Evolutionary conservation across 495 filamentous ascomycete genomes (phyloP).

Genomic region (Amphirosellinia nigrospora): DNA sequence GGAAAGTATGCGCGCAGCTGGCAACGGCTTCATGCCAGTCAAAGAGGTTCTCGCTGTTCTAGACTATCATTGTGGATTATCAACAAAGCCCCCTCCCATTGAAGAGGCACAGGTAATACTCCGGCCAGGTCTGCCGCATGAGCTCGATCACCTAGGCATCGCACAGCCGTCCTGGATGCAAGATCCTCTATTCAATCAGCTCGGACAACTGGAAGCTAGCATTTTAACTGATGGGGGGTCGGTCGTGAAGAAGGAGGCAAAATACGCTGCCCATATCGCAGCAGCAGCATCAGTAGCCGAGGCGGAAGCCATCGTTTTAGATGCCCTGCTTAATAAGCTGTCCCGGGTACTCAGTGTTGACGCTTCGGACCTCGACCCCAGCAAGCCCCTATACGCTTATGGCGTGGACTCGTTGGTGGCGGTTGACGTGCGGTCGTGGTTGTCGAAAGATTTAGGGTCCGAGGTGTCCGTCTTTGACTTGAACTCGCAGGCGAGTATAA

Average conservation of each 20-base stretch:
- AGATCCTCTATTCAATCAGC: conserved; percentile 23
- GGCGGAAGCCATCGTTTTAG: conserved; percentile 14
- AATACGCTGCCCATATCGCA: conserved; percentile 2
- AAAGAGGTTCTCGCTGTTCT: conserved; percentile 23
- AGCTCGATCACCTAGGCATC: conserved; percentile 5
- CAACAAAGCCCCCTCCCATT: neutral
- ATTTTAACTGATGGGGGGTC: neutral
- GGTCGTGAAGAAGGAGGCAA: conserved; percentile 3
- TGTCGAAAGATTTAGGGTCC: conserved; percentile 42
- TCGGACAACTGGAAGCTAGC: conserved; percentile 4
- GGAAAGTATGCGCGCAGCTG: conserved; percentile 26
- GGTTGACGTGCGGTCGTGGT: conserved; percentile 56
- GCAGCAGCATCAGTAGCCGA: conserved; percentile 2
- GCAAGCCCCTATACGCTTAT: conserved; percentile 36
- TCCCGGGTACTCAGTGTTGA: conserved; percentile 20
- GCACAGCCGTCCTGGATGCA: conserved; percentile 16
- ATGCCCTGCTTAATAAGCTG: conserved; percentile 23
- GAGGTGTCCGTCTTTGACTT: conserved; percentile 48
- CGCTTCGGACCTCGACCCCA: conserved; percentile 7
- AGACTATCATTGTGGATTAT: conserved; percentile 18
- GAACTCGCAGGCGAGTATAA: conserved; percentile 28
- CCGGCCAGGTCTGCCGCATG: conserved; percentile 22
- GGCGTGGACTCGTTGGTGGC: conserved; percentile 57
- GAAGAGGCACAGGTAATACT: conserved; percentile 21
- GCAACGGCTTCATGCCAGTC: conserved; percentile 19